Base-by-base conservation (phyloP, 768 basidiomycete genomes). In the Russula sp. region DNA sequence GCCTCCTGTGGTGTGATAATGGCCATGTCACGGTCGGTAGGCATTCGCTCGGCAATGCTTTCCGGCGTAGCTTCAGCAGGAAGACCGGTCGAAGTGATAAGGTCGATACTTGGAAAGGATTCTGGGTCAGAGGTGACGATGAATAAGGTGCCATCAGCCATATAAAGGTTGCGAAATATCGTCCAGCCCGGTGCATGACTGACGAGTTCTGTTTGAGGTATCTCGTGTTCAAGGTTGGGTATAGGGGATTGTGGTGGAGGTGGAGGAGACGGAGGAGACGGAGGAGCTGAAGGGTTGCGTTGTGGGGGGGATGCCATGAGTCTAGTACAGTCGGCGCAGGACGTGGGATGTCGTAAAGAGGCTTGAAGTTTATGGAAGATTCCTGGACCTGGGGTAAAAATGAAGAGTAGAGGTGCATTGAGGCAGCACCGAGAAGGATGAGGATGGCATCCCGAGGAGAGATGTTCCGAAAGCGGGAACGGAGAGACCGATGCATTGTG, bases 121-220 rank as follows among this genome's bases (percentile, higher is more conserved):
- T 74, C 74, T 28, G 75, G 74, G 14, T 80, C 76, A 11, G 76
- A 72, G 6, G 86, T 80, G 61, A 93, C 78, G 71, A 94, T 81
- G 74, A 82, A 85, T 52, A 93, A 80, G 0, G 91, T 92, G 8
- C 89, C 90, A 67, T 92, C 89, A 53, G 86, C 83, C 84, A 93
- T 81, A 80, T 95, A 95, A 5, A 95, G 72, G 72, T 93, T 86
- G 30, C 81, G 81, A 74, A 91, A 92, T 36, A 93, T 75, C 0
- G 93, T 93, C 91, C 92, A 94, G 46, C 92, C 92, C 32, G 86
- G 86, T 5, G 85, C 86, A 61, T 90, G 89, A 26, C 83, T 79
- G 14, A 85, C 73, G 32, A 90, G 71, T 16, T 79, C 76, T 0
- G 88, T 89, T 52, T 79, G 75, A 0, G 84, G 84, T 3, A 88